A percentile compares a stretch with the other conserved stretches of the same genome.
These are phyloP conservation scores for Aciculosporium take DNA, from an alignment of 2,329 filamentous ascomycete genomes.

Conservation along the genomic window DNA sequence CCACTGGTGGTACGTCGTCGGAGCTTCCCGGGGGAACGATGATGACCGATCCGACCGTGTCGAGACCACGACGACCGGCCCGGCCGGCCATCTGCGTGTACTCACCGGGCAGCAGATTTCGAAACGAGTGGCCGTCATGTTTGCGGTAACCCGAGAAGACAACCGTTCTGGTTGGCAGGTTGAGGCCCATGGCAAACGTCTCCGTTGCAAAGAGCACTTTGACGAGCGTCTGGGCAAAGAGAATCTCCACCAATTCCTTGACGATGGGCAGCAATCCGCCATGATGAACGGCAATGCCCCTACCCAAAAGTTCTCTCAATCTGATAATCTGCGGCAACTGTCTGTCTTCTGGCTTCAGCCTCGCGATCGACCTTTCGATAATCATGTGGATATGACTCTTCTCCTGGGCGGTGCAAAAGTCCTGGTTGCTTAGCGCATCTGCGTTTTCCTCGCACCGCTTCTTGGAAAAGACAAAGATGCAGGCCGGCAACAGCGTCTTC, in stretches of 20 bases:
- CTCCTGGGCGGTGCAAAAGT: slow-evolving; percentile 84
- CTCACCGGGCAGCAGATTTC: slow-evolving; percentile 83
- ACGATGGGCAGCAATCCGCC: slow-evolving; percentile 90
- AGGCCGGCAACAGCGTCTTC: slow-evolving; percentile 73
- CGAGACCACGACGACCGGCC: slow-evolving; percentile 82
- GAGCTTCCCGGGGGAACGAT: slow-evolving; percentile 68
- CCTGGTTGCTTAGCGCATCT: slow-evolving; percentile 84
- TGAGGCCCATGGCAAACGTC: slow-evolving; percentile 96
- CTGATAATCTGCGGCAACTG: slow-evolving; percentile 83
- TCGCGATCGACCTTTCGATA: slow-evolving; percentile 84
- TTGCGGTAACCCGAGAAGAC: slow-evolving; percentile 97
- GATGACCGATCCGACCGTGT: slow-evolving; percentile 86
- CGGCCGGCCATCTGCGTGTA: slow-evolving; percentile 98
- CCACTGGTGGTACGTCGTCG: slow-evolving; percentile 78
- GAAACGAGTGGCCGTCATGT: slow-evolving; percentile 83
- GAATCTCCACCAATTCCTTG: slow-evolving; percentile 92
- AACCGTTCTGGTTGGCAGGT: slow-evolving; percentile 87
- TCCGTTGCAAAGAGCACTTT: slow-evolving; percentile 97
- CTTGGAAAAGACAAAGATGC: slow-evolving; percentile 98
- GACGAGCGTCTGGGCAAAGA: slow-evolving; percentile 88
- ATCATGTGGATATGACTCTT: slow-evolving; percentile 98
- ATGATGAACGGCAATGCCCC: slow-evolving; percentile 92
- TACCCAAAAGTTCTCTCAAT: slow-evolving; percentile 66
- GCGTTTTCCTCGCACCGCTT: slow-evolving; percentile 96
- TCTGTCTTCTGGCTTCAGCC: slow-evolving; percentile 81